Base-by-base conservation (phyloP, 2,329 filamentous ascomycete genomes). In the Sporothrix euskadiensis region DNA sequence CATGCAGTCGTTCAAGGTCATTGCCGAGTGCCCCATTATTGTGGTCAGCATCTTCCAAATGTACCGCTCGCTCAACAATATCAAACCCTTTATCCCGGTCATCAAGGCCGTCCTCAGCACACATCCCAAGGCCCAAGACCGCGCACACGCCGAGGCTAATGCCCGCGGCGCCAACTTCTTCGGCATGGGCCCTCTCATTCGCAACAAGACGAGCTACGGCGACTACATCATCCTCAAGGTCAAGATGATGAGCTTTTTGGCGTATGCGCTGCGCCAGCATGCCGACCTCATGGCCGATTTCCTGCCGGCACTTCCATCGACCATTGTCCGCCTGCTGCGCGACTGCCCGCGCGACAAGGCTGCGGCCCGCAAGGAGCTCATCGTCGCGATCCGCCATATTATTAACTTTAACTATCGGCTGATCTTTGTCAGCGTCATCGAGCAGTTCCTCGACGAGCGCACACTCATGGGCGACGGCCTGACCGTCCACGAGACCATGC, bases 351-450 rank as follows among this genome's bases (percentile, higher is more conserved):
- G 95, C 69, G 96, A 98, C 82, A 97, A 97, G 80, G 98, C 95
- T 0, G 92, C 92, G 2, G 93, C 95, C 0, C 88, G 97, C 22
- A 99, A 99, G 81, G 96, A 99, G 81, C 86, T 99, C 26, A 84
- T 99, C 59, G 96, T 99, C 71, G 97, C 96, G 0, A 98, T 99
- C 74, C 89, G 97, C 30, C 97, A 99, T 80, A 98, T 99, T 78
- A 98, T 99, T 82, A 99, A 98, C 83, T 98, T 98, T 83, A 98
- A 98, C 80, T 98, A 98, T 78, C 87, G 96, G 73, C 95, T 94
- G 80, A 97, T 98, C 71, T 99, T 99, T 80, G 84, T 98, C 35
- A 90, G 90, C 52, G 97, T 97, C 81, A 98, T 99, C 77, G 94
- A 98, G 77, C 94, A 98, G 80, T 86, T 99, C 49, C 84, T 99